These are phyloP conservation scores for Chaetomiaceae sp. DNA, from an alignment of 2,329 filamentous ascomycete genomes.

Conservation along the genomic window DNA sequence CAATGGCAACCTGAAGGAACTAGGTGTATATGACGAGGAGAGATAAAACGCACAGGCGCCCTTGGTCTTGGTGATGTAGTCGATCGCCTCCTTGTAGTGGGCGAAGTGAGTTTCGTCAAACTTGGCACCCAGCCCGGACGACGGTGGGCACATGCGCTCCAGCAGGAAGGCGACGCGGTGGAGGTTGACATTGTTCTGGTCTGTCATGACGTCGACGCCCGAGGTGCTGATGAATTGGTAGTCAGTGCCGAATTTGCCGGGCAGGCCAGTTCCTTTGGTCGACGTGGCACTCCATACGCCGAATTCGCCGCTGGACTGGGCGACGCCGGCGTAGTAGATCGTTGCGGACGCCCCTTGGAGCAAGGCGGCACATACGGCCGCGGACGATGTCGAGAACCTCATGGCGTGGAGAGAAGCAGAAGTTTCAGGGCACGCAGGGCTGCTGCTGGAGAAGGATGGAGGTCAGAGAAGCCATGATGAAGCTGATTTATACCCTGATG, in stretches of 20 bases:
- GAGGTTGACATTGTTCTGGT: constrained; percentile 43
- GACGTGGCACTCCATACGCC: constrained; percentile 38
- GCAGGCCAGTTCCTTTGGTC: constrained; percentile 40
- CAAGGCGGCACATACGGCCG: constrained; percentile 16
- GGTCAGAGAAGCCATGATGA: too few relatives aligned
- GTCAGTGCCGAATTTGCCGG: constrained; percentile 45
- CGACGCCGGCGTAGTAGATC: constrained; percentile 45
- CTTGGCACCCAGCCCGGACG: constrained; percentile 41
- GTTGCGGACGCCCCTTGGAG: constrained; percentile 34
- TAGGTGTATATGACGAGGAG: too few relatives aligned
- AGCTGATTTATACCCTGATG: too few relatives aligned
- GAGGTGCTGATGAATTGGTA: constrained; percentile 46
- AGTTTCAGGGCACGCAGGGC: too few relatives aligned
- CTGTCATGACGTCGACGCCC: constrained; percentile 41
- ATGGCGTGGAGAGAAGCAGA: constrained; percentile 12
- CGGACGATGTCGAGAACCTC: constrained; percentile 20
- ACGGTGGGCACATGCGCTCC: constrained; percentile 46
- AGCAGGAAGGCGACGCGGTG: constrained; percentile 47
- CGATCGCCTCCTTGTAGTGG: constrained; percentile 41
- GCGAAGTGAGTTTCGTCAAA: constrained; percentile 49
- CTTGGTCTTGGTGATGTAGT: constrained; percentile 46
- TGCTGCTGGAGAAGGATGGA: not conserved
- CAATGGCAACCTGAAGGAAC: too few relatives aligned
- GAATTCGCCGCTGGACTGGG: constrained; percentile 44
- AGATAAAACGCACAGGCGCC: constrained; percentile 29